Percentiles rank a stretch among this genome's conserved stretches.
phyloP scores from a whole-genome alignment of 192 early-diverging fungal genomes.

The Lobosporangium transversale region DNA sequence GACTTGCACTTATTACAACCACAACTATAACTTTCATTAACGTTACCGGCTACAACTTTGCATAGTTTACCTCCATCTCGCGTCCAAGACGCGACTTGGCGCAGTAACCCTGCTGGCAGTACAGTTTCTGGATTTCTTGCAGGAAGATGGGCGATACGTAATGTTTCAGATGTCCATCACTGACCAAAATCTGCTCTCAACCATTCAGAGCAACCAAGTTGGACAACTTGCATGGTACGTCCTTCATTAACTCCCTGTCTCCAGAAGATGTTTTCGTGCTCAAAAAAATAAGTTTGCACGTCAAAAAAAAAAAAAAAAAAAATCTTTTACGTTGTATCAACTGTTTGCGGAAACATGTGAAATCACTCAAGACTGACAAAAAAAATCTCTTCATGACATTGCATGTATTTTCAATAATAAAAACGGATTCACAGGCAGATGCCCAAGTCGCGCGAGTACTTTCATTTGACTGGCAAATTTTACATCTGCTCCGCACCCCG shows the following conservation, averaged over 20 bases:
- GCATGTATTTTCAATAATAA: no score
- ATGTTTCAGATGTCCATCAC: conserved; percentile 73
- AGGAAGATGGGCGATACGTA: conserved; percentile 68
- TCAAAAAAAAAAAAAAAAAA: no score
- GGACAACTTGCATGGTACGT: conserved; percentile 74
- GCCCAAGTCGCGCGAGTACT: conserved; percentile 76
- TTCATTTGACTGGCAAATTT: conserved; percentile 71
- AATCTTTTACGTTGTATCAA: no score
- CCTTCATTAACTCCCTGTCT: no score
- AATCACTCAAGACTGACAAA: no score
- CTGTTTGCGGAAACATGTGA: no score
- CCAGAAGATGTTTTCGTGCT: no score
- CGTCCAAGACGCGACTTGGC: conserved; percentile 56
- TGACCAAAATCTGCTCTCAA: conserved; percentile 75
- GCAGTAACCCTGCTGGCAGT: conserved; percentile 66
- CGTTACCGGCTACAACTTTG: no score
- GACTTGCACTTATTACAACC: no score
- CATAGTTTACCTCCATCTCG: conserved; percentile 46
- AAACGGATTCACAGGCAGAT: conserved; percentile 73
- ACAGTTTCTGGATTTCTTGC: conserved; percentile 74
- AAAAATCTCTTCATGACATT: background rate
- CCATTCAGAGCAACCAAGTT: conserved; percentile 70
- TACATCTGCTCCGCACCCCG: conserved; percentile 77
- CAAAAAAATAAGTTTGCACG: no score
- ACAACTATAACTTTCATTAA: no score